Base-by-base conservation (phyloP, 768 basidiomycete genomes). In the Xerocomellus dryophilus region DNA sequence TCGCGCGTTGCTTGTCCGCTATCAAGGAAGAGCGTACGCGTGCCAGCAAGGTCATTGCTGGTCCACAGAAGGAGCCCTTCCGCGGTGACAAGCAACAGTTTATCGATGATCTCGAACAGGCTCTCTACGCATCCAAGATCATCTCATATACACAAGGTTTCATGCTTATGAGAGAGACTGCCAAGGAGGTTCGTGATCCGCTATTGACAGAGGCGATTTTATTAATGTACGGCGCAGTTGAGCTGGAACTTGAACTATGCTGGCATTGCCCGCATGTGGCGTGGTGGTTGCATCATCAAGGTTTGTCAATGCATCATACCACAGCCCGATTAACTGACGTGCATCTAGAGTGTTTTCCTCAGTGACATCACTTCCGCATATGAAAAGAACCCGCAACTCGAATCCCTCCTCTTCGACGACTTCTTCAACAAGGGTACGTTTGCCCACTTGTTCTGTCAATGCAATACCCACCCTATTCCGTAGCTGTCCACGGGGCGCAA, bases 71-170 rank as follows among this genome's bases (percentile, higher is more conserved):
- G 70, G 93, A 96, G 71, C 74, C 85, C 21, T 98, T 98, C 91
- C 85, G 85, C 58, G 97, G 96, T 56, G 93, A 98, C 84, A 98
- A 98, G 81, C 81, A 95, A 71, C 89, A 94, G 68, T 99, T 99
- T 78, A 97, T 99, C 71, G 91, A 97, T 69, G 97, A 99, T 74
- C 88, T 99, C 58, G 97, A 98, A 76, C 97, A 98, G 73, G 97
- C 96, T 44, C 81, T 99, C 54, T 99, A 99, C 76, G 97, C 96
- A 47, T 97, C 95, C 64, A 99, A 99, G 82, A 94, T 99, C 73
- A 96, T 98, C 66, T 98, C 96, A 29, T 99, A 99, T 80, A 92
- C 96, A 5, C 97, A 99, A 76, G 97, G 97, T 61, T 99, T 98
- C 81, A 96, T 99, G 85, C 84, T 99, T 67, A 97, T 99, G 94